Base-by-base conservation (phyloP, 768 basidiomycete species). In the Calocera viscosa region DNA sequence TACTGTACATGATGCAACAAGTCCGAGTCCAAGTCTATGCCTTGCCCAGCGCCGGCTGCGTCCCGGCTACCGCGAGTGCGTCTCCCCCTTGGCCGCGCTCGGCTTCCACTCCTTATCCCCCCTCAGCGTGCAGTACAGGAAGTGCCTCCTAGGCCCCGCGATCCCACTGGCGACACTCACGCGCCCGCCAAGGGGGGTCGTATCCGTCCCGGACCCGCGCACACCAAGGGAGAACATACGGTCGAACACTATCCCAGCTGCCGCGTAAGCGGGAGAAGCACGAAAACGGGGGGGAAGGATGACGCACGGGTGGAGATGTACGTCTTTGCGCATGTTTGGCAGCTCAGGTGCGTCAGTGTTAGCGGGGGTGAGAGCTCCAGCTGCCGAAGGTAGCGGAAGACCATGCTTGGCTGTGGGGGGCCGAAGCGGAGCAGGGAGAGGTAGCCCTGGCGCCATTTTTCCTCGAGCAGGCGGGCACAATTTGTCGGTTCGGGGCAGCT, bases 401-500 rank as follows among this genome's bases (percentile, higher is more conserved):
- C 89, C 88, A 94, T 92, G 34, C 89, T 90, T 0, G 91, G 91
- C 77, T 91, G 91, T 67, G 88, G 89, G 1, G 90, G 89, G 5
- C 89, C 93, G 75, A 93, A 94, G 47, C 92, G 84, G 74, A 91
- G 91, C 8, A 92, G 87, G 22, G 91, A 84, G 47, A 86, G 82
- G 72, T 94, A 94, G 0, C 91, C 92, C 72, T 91, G 90, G 43
- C 85, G 80, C 92, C 93, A 97, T 74, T 94, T 95, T 68, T 97
- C 94, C 71, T 95, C 93, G 8, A 96, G 81, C 2, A 90, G 77
- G 14, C 87, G 84, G 19, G 94, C 94, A 73, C 94, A 97, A 19
- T 75, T 81, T 0, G 81, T 49, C 5, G 91, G 77, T 69, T 97
- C 94, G 11, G 90, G 90, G 74, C 94, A 97, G 7, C 90, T 86